Conservation (phyloP, 2,329 filamentous ascomycete genomes). For the Chalaropsis thielavioides region DNA sequence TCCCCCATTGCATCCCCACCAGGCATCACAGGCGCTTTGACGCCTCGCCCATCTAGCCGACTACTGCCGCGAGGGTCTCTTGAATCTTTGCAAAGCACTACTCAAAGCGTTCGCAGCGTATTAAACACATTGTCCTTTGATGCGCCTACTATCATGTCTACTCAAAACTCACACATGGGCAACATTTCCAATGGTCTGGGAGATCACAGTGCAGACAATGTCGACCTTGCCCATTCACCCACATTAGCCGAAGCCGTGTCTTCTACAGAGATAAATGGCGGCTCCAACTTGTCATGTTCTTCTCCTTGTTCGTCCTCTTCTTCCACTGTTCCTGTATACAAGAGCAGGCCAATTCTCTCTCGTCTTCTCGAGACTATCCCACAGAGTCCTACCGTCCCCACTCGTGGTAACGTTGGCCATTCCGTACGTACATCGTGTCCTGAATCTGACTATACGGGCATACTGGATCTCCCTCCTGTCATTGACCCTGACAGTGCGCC, state of each 20-base stretch:
- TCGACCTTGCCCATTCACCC: not conserved
- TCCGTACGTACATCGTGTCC: not conserved
- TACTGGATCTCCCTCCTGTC: conserved; percentile 12
- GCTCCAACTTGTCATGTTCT: not conserved
- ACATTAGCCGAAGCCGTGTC: conserved; percentile 8
- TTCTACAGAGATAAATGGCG: conserved; percentile 7
- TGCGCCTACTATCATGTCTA: not conserved
- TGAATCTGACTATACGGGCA: conserved; percentile 1
- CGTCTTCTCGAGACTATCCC: conserved; percentile 18
- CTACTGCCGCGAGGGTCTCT: conserved; percentile 15
- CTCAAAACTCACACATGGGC: not conserved
- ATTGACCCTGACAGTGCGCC: conserved; percentile 12
- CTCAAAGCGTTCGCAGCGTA: conserved; percentile 1
- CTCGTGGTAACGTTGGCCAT: not conserved
- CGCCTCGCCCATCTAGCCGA: conserved; percentile 15
- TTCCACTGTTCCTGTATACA: conserved; percentile 2
- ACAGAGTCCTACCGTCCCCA: conserved; percentile 15
- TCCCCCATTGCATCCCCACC: conserved; percentile 15
- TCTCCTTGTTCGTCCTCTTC: not conserved
- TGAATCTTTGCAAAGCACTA: conserved; percentile 14
- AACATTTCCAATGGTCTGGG: conserved; percentile 7
- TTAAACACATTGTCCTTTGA: conserved; percentile 4
- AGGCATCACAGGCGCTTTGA: conserved; percentile 10
- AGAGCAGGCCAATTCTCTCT: conserved; percentile 14
- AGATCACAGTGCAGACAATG: conserved; percentile 9